phyloP scores from a whole-genome alignment of 805 yeast species.

The Candida odintsovae region DNA sequence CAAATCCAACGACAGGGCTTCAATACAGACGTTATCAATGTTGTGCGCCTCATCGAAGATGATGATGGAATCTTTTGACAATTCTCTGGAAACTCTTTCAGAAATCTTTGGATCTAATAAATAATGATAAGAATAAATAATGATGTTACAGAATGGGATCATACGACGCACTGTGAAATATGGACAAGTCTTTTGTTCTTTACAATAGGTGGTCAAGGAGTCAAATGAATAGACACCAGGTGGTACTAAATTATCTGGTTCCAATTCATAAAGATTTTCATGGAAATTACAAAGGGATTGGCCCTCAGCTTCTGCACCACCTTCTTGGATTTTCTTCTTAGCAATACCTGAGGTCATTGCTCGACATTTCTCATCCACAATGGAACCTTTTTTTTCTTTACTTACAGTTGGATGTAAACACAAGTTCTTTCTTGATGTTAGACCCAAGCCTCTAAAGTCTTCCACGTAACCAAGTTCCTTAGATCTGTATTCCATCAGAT shows the following conservation, averaged over 20 bases:
- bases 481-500: slow-evolving; percentile 80
- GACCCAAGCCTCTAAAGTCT: slow-evolving; percentile 90
- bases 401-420: slow-evolving; percentile 87
- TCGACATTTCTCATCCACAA: slow-evolving; percentile 95
- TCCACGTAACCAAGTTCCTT: slow-evolving; percentile 81
- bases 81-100: slow-evolving; percentile 86
- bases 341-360: slow-evolving; percentile 90
- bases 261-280: slow-evolving; percentile 80
- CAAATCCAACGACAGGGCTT: slow-evolving; percentile 83
- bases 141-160: slow-evolving; percentile 90
- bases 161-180: slow-evolving; percentile 96
- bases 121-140: slow-evolving; percentile 95
- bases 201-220: slow-evolving; percentile 69
- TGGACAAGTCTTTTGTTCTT: slow-evolving; percentile 80
- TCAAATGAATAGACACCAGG: slow-evolving; percentile 95
- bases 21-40: slow-evolving; percentile 97
- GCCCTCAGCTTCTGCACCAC: slow-evolving; percentile 40
- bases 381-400: slow-evolving; percentile 82
- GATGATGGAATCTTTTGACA: slow-evolving; percentile 87
- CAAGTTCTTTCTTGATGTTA: slow-evolving; percentile 89
- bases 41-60: slow-evolving; percentile 99
- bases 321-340: slow-evolving; percentile 53
- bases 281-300: slow-evolving; percentile 76
- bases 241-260: slow-evolving; percentile 85
- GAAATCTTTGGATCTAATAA: slow-evolving; percentile 95